A percentile compares a stretch with the other conserved stretches of the same genome.
Conservation (phyloP, 2,329 filamentous ascomycete genomes). For the Arthrobotrys sinensis region DNA sequence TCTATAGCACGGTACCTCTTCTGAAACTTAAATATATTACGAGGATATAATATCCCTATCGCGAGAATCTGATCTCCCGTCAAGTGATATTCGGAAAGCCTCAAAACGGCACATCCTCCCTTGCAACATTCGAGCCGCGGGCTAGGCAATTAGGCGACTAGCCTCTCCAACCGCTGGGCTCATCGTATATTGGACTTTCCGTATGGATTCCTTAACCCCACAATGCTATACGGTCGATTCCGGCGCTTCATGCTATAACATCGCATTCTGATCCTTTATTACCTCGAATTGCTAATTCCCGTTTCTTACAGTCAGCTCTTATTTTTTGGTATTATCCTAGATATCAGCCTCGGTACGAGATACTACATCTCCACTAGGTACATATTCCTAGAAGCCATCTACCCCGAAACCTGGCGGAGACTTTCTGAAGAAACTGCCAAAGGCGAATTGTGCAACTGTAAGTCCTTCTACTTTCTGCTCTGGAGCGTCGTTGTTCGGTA, state of each 20-base stretch:
- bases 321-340: slow-evolving; percentile 35
- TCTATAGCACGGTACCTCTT: background rate
- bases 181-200: slow-evolving; percentile 38
- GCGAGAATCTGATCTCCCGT: slow-evolving; percentile 17
- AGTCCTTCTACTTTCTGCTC: slow-evolving; percentile 27
- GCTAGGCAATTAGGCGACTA: slow-evolving; percentile 3
- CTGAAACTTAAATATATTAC: slow-evolving; percentile 3
- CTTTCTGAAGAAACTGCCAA: slow-evolving; percentile 13
- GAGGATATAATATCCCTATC: background rate
- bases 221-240: slow-evolving; percentile 6
- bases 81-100: slow-evolving; percentile 18
- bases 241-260: slow-evolving; percentile 30
- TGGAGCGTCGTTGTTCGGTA: slow-evolving; percentile 17
- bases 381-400: slow-evolving; percentile 5
- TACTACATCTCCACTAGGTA: slow-evolving; percentile 44
- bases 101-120: slow-evolving; percentile 1
- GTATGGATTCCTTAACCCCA: slow-evolving; percentile 30
- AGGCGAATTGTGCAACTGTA: slow-evolving; percentile 8
- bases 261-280: background rate
- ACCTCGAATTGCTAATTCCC: slow-evolving; percentile 35
- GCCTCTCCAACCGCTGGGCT: slow-evolving; percentile 9
- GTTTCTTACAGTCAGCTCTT: slow-evolving; percentile 31
- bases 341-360: slow-evolving; percentile 44
- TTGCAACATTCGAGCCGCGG: background rate
- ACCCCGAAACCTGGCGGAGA: slow-evolving; percentile 40